These are phyloP conservation scores for Hyaloscypha bicolor DNA, from an alignment of 495 filamentous ascomycete genomes.

Conservation along the genomic window DNA sequence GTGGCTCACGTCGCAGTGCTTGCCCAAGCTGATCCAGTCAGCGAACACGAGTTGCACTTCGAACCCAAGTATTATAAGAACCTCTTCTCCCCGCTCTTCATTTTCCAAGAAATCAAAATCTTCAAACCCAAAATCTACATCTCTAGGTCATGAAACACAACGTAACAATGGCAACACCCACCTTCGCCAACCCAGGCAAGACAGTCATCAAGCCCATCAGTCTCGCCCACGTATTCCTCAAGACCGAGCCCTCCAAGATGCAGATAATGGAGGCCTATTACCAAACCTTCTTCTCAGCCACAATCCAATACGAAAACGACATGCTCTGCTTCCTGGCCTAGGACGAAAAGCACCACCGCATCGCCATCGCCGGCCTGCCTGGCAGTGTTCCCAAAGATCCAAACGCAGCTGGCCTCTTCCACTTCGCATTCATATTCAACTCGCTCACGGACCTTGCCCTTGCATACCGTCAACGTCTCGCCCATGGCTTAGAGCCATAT, in stretches of 20 bases:
- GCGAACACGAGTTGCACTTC: too few species aligned
- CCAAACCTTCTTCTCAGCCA: slow-evolving; percentile 40
- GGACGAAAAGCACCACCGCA: slow-evolving; percentile 51
- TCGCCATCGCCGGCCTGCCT: slow-evolving; percentile 39
- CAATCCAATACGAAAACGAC: slow-evolving; percentile 19
- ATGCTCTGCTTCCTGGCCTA: slow-evolving; percentile 42
- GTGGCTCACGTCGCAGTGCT: too few species aligned
- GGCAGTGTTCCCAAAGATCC: slow-evolving; percentile 24
- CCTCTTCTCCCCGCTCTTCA: too few species aligned
- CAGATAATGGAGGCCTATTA: slow-evolving; percentile 39
- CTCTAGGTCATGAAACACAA: too few species aligned
- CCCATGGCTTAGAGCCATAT: slow-evolving; percentile 39
- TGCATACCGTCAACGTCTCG: slow-evolving; percentile 39
- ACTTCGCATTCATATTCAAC: slow-evolving; percentile 44
- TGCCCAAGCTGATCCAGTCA: too few species aligned
- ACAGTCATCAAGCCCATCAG: not conserved
- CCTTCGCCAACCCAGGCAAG: slow-evolving; percentile 5
- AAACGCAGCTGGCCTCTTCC: slow-evolving; percentile 38
- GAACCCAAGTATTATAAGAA: too few species aligned
- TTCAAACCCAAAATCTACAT: too few species aligned
- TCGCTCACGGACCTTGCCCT: slow-evolving; percentile 33
- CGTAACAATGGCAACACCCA: not conserved
- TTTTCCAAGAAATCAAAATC: too few species aligned
- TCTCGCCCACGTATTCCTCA: slow-evolving; percentile 28
- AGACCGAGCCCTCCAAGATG: slow-evolving; percentile 30